Evolutionary conservation across 2,329 filamentous ascomycete genomes (phyloP).

Genomic region (Trichothecium roseum): DNA sequence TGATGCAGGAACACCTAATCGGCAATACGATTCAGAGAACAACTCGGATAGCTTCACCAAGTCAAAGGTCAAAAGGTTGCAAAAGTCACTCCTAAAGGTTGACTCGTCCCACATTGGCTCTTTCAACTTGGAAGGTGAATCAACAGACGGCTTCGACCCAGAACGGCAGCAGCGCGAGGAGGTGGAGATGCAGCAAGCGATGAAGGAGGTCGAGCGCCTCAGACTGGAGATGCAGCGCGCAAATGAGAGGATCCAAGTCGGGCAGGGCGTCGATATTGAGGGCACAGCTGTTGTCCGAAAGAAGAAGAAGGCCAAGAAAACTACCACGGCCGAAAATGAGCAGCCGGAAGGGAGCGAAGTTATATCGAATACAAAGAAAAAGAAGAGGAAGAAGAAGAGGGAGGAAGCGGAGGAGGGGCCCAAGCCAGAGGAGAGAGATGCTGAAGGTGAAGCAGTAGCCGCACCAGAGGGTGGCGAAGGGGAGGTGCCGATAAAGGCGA

Average conservation of each 20-base stretch:
- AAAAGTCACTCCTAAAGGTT: slow-evolving; percentile 63
- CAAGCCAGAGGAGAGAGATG: slow-evolving; percentile 9
- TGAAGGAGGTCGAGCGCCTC: slow-evolving; percentile 79
- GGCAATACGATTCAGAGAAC: slow-evolving; percentile 44
- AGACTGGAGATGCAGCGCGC: slow-evolving; percentile 82
- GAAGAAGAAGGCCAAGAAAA: slow-evolving; percentile 51
- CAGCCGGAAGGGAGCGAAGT: slow-evolving; percentile 22
- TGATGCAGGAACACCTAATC: slow-evolving; percentile 30
- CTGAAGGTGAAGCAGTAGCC: slow-evolving; percentile 9
- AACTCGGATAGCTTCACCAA: slow-evolving; percentile 39
- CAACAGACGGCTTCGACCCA: slow-evolving; percentile 36
- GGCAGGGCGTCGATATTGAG: slow-evolving; percentile 56
- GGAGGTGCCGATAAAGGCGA: slow-evolving; percentile 12
- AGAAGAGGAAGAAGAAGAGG: no score
- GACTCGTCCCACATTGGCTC: slow-evolving; percentile 74
- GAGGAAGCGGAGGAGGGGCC: slow-evolving; percentile 5
- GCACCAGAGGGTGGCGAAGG: slow-evolving; percentile 8
- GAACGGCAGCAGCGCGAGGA: slow-evolving; percentile 68
- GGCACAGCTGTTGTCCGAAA: slow-evolving; percentile 58
- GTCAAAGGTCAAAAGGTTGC: slow-evolving; percentile 37
- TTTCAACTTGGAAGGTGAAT: slow-evolving; percentile 53
- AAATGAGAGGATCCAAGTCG: slow-evolving; percentile 63
- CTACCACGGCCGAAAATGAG: slow-evolving; percentile 8
- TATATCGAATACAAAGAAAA: slow-evolving; percentile 42
- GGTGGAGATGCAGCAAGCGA: slow-evolving; percentile 76